Conservation (phyloP, 139 green algal genomes). For the Tetraselmis striata region DNA sequence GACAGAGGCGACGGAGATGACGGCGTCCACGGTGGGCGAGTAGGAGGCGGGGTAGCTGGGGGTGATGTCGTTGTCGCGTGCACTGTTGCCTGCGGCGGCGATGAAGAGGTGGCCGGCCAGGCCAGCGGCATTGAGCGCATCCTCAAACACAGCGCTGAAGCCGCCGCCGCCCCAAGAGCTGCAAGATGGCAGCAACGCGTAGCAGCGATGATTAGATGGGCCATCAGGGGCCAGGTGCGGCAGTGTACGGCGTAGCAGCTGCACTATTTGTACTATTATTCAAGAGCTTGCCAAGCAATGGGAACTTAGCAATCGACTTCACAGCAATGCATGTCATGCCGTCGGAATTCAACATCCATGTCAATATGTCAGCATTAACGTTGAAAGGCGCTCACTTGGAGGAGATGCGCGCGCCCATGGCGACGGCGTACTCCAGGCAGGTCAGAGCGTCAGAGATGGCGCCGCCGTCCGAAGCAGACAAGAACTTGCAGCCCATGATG, state of each 20-base stretch:
- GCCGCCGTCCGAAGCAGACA: conserved; percentile 17
- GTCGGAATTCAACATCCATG: too few relatives aligned
- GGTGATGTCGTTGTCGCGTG: conserved; percentile 3
- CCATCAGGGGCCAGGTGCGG: too few relatives aligned
- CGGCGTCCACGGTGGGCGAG: not conserved
- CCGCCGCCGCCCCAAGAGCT: conserved; percentile 6
- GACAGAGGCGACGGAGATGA: not conserved
- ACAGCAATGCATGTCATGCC: too few relatives aligned
- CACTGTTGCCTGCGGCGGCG: not conserved
- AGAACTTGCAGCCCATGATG: conserved; percentile 38
- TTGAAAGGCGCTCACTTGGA: not conserved
- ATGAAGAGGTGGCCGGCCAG: conserved; percentile 2
- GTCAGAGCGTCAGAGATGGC: conserved; percentile 22
- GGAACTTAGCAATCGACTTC: not conserved
- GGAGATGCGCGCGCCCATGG: conserved; percentile 22
- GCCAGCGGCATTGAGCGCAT: not conserved
- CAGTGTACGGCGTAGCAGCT: too few relatives aligned
- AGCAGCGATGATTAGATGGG: too few relatives aligned
- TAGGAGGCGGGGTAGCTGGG: conserved; percentile 12
- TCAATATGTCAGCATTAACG: not conserved
- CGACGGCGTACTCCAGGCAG: conserved; percentile 19
- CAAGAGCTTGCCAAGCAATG: not conserved
- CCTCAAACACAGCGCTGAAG: not conserved
- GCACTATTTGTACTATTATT: not conserved
- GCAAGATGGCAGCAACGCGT: not conserved